Evolutionary conservation across 2,329 filamentous ascomycete species (phyloP).

Genomic region (Monosporascus sp.): DNA sequence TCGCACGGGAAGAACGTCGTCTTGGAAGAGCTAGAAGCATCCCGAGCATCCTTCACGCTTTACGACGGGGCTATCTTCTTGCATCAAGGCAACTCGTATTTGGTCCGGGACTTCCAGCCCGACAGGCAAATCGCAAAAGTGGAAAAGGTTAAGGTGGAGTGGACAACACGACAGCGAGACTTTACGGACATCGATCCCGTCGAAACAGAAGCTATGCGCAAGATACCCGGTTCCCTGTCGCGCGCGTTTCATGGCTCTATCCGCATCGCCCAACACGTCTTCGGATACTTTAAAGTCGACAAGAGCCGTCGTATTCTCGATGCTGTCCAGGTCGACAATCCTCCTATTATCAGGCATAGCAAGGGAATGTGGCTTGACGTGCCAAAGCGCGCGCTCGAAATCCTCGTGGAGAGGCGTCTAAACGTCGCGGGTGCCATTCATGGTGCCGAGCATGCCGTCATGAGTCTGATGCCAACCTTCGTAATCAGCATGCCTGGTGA

Average conservation of each 20-base stretch:
- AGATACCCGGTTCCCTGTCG: slow-evolving; percentile 55
- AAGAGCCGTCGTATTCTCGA: slow-evolving; percentile 79
- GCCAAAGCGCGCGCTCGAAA: slow-evolving; percentile 70
- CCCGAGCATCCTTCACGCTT: slow-evolving; percentile 88
- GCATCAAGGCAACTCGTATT: slow-evolving; percentile 89
- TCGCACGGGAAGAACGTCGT: slow-evolving; percentile 78
- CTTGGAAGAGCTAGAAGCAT: slow-evolving; percentile 92
- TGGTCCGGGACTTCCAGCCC: slow-evolving; percentile 82
- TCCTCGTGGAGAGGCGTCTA: slow-evolving; percentile 65
- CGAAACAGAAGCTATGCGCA: slow-evolving; percentile 82
- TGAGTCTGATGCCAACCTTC: slow-evolving; percentile 83
- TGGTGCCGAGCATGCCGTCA: slow-evolving; percentile 85
- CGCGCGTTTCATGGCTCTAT: slow-evolving; percentile 83
- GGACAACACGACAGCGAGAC: slow-evolving; percentile 89
- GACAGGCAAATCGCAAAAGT: slow-evolving; percentile 81
- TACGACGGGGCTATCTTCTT: slow-evolving; percentile 97
- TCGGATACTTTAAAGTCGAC: slow-evolving; percentile 97
- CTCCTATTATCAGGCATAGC: slow-evolving; percentile 75
- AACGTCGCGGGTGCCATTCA: slow-evolving; percentile 89
- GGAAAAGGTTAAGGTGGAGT: slow-evolving; percentile 84
- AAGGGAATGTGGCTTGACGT: slow-evolving; percentile 97
- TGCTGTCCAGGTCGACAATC: slow-evolving; percentile 88
- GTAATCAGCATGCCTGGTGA: slow-evolving; percentile 87
- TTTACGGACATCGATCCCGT: slow-evolving; percentile 91
- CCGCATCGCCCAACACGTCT: slow-evolving; percentile 81